Percentiles rank a stretch among this genome's conserved stretches.
These are phyloP conservation scores for Pichia sp. DNA, from an alignment of 1,139 yeast species.

Conservation along the genomic window DNA sequence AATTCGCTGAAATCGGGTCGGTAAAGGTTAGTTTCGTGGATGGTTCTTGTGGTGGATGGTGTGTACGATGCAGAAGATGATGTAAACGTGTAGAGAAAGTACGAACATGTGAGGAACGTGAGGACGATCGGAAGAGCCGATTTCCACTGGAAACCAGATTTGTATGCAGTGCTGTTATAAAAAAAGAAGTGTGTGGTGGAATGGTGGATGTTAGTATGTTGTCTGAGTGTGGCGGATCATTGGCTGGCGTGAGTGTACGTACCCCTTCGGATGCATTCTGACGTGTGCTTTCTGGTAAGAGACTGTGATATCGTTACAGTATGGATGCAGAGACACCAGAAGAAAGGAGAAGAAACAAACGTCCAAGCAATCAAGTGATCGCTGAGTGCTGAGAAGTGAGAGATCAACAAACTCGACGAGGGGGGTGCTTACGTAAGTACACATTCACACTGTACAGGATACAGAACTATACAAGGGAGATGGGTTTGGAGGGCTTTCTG, in stretches of 20 bases:
- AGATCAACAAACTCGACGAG: too few species aligned
- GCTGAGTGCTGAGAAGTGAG: too few species aligned
- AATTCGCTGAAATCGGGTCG: conserved; percentile 17
- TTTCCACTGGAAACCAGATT: background rate
- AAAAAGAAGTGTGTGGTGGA: background rate
- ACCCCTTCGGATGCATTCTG: conserved; percentile 3
- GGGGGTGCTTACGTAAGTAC: too few species aligned
- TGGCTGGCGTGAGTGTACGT: background rate
- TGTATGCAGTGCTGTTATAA: background rate
- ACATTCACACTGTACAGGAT: too few species aligned
- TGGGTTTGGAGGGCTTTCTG: background rate
- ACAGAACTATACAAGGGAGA: background rate
- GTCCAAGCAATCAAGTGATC: too few species aligned
- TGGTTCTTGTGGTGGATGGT: too few species aligned
- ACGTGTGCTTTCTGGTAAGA: too few species aligned
- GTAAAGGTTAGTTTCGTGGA: too few species aligned
- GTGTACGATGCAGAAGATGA: background rate
- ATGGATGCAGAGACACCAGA: background rate
- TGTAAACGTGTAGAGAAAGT: conserved; percentile 1
- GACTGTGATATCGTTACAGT: too few species aligned
- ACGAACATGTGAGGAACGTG: conserved; percentile 1
- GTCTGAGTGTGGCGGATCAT: too few species aligned
- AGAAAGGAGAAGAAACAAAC: background rate
- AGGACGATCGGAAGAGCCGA: background rate
- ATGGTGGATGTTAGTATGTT: too few species aligned